Evolutionary conservation across 352 stramenopile species (phyloP).

Genomic region (Globisporangium mamillatum): DNA sequence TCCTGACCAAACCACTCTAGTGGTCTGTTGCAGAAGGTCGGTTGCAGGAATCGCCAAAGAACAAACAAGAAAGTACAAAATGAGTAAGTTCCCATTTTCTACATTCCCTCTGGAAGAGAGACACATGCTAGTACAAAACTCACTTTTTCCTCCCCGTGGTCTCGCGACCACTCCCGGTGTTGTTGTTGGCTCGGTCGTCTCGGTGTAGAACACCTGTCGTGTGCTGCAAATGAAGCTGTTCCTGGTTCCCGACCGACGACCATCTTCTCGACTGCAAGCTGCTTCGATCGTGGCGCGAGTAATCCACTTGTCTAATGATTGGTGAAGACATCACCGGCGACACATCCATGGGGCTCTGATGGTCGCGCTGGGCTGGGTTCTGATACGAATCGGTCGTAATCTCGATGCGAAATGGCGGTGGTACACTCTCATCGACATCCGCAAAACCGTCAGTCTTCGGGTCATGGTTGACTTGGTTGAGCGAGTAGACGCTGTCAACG

Average conservation of each 20-base stretch:
- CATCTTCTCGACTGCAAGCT: slow-evolving; percentile 26
- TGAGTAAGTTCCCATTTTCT: background rate
- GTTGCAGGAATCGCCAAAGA: background rate
- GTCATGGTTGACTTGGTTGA: slow-evolving; percentile 66
- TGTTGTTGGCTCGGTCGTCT: slow-evolving; percentile 6
- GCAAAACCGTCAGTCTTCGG: slow-evolving; percentile 78
- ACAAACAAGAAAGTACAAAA: background rate
- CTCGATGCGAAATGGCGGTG: slow-evolving; percentile 76
- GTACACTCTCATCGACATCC: slow-evolving; percentile 76
- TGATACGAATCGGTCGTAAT: slow-evolving; percentile 55
- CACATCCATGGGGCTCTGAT: background rate
- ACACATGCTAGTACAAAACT: background rate
- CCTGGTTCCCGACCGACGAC: slow-evolving; percentile 46
- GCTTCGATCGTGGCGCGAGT: slow-evolving; percentile 12
- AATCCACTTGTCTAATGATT: background rate
- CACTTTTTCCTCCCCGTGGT: slow-evolving; percentile 15
- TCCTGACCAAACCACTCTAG: slow-evolving; percentile 55
- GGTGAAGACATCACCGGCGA: background rate
- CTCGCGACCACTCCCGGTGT: background rate
- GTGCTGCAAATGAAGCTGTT: slow-evolving; percentile 26
- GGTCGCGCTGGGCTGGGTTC: background rate
- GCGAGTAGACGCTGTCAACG: slow-evolving; percentile 35
- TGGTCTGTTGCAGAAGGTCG: slow-evolving; percentile 7
- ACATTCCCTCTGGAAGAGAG: background rate
- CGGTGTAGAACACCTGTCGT: background rate